Conservation (phyloP, 208 protist genomes). For the Trypanosoma platydactyli region DNA sequence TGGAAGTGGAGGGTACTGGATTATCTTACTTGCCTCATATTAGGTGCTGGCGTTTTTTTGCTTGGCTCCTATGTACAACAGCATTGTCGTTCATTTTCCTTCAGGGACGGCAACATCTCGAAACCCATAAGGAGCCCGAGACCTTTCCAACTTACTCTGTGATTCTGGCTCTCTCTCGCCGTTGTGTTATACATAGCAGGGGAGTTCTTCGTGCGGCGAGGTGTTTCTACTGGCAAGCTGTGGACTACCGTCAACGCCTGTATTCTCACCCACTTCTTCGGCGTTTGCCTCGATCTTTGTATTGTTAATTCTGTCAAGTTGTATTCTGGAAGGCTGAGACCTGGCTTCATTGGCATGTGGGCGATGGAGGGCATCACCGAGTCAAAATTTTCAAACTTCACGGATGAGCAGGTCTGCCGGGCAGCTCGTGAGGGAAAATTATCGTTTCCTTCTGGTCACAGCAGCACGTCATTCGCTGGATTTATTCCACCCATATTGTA, state of each 20-base stretch:
- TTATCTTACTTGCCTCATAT: conserved; percentile 41
- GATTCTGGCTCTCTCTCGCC: conserved; percentile 22
- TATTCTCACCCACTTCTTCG: conserved; percentile 35
- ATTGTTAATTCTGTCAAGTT: conserved; percentile 63
- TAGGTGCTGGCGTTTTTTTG: conserved; percentile 23
- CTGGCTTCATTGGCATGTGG: conserved; percentile 42
- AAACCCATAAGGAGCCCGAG: not conserved
- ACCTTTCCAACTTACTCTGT: conserved; percentile 29
- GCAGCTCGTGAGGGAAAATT: conserved; percentile 40
- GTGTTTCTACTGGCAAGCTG: not conserved
- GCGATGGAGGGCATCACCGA: conserved; percentile 22
- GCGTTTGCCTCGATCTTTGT: conserved; percentile 46
- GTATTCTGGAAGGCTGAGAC: conserved; percentile 50
- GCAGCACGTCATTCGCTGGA: conserved; percentile 49
- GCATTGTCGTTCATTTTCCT: conserved; percentile 22
- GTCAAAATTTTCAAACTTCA: conserved; percentile 15
- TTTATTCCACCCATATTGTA: conserved; percentile 41
- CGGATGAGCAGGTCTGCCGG: conserved; percentile 30
- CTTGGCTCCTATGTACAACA: conserved; percentile 24
- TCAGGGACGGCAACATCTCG: conserved; percentile 20
- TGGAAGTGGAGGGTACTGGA: conserved; percentile 42
- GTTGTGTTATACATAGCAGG: conserved; percentile 31
- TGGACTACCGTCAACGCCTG: conserved; percentile 8
- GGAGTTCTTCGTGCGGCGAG: conserved; percentile 27
- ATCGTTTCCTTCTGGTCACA: conserved; percentile 77